Conservation (phyloP, 2,329 filamentous ascomycete genomes). For the Cylindrodendrum hubeiense region DNA sequence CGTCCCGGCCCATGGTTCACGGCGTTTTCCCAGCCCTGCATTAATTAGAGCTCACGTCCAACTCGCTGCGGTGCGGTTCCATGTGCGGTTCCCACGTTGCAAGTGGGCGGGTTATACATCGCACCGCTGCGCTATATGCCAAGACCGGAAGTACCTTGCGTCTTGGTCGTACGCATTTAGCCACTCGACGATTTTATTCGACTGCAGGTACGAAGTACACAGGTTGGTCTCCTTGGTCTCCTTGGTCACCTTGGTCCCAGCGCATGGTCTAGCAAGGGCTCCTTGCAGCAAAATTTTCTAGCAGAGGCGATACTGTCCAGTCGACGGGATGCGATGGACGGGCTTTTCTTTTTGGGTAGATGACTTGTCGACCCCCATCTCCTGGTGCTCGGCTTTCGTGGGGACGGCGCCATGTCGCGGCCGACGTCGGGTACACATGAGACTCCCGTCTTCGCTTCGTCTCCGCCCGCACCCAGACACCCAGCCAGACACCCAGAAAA, state of each 20-base stretch:
- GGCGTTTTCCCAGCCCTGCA: conserved; percentile 9
- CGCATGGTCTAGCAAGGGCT: conserved; percentile 25
- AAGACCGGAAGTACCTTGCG: conserved; percentile 18
- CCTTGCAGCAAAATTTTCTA: conserved; percentile 26
- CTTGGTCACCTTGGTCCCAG: conserved; percentile 19
- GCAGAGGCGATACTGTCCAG: conserved; percentile 4
- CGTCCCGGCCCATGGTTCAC: conserved; percentile 8
- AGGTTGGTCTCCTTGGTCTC: conserved; percentile 13
- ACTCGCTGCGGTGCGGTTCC: conserved; percentile 20
- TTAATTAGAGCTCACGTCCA: conserved; percentile 13
- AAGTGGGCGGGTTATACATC: conserved; percentile 8
- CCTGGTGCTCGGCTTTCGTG: conserved; percentile 4
- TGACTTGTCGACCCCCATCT: conserved; percentile 20
- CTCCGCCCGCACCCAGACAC: no score
- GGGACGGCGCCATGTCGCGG: conserved; percentile 5
- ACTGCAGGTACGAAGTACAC: neutral
- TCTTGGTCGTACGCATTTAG: conserved; percentile 17
- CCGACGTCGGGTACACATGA: conserved; percentile 19
- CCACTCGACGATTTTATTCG: conserved; percentile 1
- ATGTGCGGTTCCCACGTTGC: conserved; percentile 15
- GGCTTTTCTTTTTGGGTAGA: conserved; percentile 19
- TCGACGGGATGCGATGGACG: conserved; percentile 1
- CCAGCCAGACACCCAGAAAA: conserved; percentile 22
- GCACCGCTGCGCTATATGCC: conserved; percentile 1
- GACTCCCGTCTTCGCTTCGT: conserved; percentile 10